Base-by-base conservation (phyloP, 1,139 yeast species). In the Geotrichum citri-aurantii region DNA sequence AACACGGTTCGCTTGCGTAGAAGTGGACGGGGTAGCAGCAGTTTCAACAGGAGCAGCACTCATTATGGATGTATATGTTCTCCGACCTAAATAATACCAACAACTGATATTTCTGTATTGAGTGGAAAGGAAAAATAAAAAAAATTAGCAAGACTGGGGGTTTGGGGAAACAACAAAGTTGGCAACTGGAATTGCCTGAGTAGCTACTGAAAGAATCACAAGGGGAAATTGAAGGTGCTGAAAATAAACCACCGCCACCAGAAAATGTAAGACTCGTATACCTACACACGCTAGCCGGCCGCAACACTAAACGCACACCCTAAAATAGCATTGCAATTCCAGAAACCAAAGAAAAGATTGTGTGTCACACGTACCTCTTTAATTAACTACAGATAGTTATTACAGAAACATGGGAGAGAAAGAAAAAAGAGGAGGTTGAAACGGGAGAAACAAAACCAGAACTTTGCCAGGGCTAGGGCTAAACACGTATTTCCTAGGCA, bases 1-100 rank as follows among this genome's bases (percentile, higher is more conserved):
- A 55, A 77, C 79, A 10, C 79, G 71, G 47, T 75, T 70, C 58
- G 72, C 78, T 60, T 71, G 76, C 42, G 62, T 26, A 50, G 59
- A 56, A 26, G 26, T 31, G 2, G 50, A 49, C n/a, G 50, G 42
- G 37, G 50, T 48, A 19, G 55, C 31, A 47, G 55, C 21, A 40
- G 44, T 29, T 12, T 46, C 50, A 12, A 46, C 31, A 37, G 42
- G 51, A 46, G 55, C 31, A 44, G 59, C 46, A 46, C 52, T 52
- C 59, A 56, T 56, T 52, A 31, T 52, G 21, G 40, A 26, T 26
- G 19, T 37, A 37, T 37, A 4, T 37, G 44, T 37, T 37, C 19
- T 37, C 44, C 44, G 44, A 37, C 44, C 44, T 37, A 37, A 37
- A 14, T 37, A 37, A 37, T 37, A 37, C 44, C 44, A 37, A 37